Percentiles rank a stretch among this genome's conserved stretches.
Evolutionary conservation across 805 yeast genomes (phyloP).

Genomic region (Lipomyces spencermartinsiae): DNA sequence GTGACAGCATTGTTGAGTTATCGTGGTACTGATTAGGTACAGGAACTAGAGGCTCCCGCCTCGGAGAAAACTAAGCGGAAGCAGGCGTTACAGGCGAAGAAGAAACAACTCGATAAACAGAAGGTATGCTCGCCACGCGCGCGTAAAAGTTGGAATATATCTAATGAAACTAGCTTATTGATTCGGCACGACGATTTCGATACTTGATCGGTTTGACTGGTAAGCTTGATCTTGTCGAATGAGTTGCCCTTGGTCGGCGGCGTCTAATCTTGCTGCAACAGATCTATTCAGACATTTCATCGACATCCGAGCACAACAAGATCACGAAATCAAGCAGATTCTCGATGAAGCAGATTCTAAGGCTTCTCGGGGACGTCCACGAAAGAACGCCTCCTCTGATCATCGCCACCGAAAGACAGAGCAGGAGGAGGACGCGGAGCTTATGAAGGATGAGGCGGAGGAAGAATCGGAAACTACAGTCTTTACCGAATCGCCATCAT

Average conservation of each 20-base stretch:
- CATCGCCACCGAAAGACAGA: conserved; percentile 84
- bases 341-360: conserved; percentile 44
- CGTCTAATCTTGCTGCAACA: conserved; percentile 1
- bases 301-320: conserved; percentile 79
- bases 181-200: conserved; percentile 79
- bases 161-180: conserved; percentile 51
- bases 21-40: background rate
- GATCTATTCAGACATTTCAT: conserved; percentile 89
- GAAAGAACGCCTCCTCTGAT: conserved; percentile 40
- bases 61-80: conserved; percentile 28
- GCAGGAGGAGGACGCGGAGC: conserved; percentile 93
- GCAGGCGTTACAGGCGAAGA: conserved; percentile 40
- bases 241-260: background rate
- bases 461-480: conserved; percentile 61
- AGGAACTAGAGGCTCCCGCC: background rate
- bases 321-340: conserved; percentile 59
- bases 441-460: conserved; percentile 79
- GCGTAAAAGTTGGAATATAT: background rate
- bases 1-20: background rate
- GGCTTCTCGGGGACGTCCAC: conserved; percentile 38
- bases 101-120: conserved; percentile 36
- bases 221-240: conserved; percentile 3
- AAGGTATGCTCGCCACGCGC: conserved; percentile 20
- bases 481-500: conserved; percentile 86
- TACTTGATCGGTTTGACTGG: conserved; percentile 76